Evolutionary conservation across 2,329 filamentous ascomycete species (phyloP).

Genomic region (Penicillium psychrosexuale): DNA sequence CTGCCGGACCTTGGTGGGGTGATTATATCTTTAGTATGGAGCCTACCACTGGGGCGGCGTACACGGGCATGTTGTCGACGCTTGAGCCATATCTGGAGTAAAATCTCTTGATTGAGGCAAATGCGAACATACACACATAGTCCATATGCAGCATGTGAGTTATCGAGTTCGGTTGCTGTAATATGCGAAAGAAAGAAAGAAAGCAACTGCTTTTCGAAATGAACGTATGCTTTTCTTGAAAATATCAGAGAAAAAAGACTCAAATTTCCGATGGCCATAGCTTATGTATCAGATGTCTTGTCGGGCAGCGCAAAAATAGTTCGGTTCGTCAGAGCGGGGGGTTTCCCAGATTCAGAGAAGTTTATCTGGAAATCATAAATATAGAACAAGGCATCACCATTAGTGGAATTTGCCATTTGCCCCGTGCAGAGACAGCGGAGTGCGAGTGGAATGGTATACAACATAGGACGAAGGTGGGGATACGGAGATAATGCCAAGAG

Average conservation of each 20-base stretch:
- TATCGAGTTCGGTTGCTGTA: neutral
- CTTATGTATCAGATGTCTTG: neutral
- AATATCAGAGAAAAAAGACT: too few species aligned
- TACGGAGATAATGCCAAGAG: constrained; percentile 4
- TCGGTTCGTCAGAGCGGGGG: neutral
- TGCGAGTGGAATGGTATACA: neutral
- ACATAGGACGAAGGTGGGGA: neutral
- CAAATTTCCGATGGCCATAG: neutral
- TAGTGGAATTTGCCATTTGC: neutral
- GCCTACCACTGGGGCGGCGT: constrained; percentile 47
- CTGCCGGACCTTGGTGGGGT: constrained; percentile 53
- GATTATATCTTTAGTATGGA: constrained; percentile 52
- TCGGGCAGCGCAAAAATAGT: neutral
- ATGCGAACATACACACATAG: neutral
- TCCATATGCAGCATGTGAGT: neutral
- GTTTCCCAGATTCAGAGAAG: neutral
- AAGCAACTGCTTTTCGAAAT: neutral
- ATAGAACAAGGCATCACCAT: constrained; percentile 4
- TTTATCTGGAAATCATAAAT: neutral
- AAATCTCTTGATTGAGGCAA: neutral
- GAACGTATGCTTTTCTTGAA: neutral
- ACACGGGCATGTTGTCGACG: constrained; percentile 32
- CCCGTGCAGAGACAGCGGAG: neutral
- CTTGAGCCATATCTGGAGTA: constrained; percentile 24
- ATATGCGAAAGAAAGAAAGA: neutral